Percentiles rank a stretch among this genome's conserved stretches.
Evolutionary conservation across 129 eudicot species (phyloP).

Genomic region (Chrysanthemum seticuspe): DNA sequence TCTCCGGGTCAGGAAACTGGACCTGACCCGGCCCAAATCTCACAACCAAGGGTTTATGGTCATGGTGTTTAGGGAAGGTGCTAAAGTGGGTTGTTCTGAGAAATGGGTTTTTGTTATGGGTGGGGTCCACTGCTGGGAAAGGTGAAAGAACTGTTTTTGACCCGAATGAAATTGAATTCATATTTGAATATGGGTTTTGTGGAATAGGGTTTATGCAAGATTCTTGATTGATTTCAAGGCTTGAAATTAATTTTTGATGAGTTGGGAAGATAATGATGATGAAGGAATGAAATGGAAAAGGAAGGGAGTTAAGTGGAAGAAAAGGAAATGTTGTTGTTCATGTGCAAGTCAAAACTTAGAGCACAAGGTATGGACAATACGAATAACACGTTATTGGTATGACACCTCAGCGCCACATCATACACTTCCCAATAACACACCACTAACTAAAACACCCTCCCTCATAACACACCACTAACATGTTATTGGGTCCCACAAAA

Average conservation of each 20-base stretch:
- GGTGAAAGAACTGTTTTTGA: slow-evolving; percentile 53
- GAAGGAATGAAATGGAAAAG: background rate
- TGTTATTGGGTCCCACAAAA: no score
- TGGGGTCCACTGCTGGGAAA: slow-evolving; percentile 33
- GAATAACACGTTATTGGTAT: no score
- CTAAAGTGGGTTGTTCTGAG: slow-evolving; percentile 40
- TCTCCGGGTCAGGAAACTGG: slow-evolving; percentile 72
- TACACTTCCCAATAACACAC: no score
- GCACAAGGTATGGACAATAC: no score
- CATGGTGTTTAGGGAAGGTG: slow-evolving; percentile 16
- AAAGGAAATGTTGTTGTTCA: slow-evolving; percentile 13
- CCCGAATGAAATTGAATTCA: slow-evolving; percentile 38
- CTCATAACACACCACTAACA: no score
- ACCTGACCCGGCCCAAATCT: slow-evolving; percentile 62
- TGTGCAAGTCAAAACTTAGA: background rate
- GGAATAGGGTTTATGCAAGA: slow-evolving; percentile 20
- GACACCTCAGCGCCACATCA: no score
- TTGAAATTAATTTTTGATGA: background rate
- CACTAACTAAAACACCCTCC: no score
- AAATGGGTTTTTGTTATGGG: slow-evolving; percentile 43
- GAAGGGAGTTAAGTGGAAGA: slow-evolving; percentile 3
- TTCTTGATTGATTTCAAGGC: background rate
- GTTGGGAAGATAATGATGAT: background rate
- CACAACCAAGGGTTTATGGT: slow-evolving; percentile 48
- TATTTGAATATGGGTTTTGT: background rate